Base-by-base conservation (phyloP, 108 stramenopile species). In the Thalassiosira profunda region DNA sequence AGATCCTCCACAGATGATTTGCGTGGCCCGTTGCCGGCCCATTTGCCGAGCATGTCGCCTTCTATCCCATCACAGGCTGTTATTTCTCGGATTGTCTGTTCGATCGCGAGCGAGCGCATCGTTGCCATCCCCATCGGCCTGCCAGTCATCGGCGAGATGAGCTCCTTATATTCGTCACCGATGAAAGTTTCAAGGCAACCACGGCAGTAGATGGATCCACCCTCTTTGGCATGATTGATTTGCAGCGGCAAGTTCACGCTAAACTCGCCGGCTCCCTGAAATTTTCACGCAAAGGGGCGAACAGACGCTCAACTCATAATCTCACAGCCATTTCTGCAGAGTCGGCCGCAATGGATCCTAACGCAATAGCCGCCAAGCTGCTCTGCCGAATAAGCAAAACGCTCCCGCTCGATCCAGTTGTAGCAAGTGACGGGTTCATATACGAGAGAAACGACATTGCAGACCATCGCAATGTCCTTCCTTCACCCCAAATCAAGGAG, bases 361-460 rank as follows among this genome's bases (percentile, higher is more conserved):
- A 66, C 20, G 24, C 33, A 10, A 46, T 67, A n/a, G 71, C 51
- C 7, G 20, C 14, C 38, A 40, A 72, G 41, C 62, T 72, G 2
- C 64, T 58, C 12, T 72, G 71, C 25, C 71, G 53, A 33, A 24
- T 66, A 3, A 48, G 45, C 34, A 54, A 34, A 29, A 58, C 15
- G 6, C 63, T 65, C 18, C 28, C 64, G 3, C 8, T 55, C 38
- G 64, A 65, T 17, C 71, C 63, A 8, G 64, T 72, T n/a, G 2
- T 72, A 20, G 64, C 63, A 8, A 53, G 58, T 28, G 71, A 72
- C 44, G 64, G 71, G 1, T 65, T 65, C 31, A 42, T 72, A 8
- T 72, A 72, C 28, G 63, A 67, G 20, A 58, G 54, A 67, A 37
- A 68, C n/a, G 46, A 34, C 11, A 15, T 29, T 15, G n/a, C n/a